Evolutionary conservation across 2,329 filamentous ascomycete species (phyloP).

Genomic region (Diaporthe citri): DNA sequence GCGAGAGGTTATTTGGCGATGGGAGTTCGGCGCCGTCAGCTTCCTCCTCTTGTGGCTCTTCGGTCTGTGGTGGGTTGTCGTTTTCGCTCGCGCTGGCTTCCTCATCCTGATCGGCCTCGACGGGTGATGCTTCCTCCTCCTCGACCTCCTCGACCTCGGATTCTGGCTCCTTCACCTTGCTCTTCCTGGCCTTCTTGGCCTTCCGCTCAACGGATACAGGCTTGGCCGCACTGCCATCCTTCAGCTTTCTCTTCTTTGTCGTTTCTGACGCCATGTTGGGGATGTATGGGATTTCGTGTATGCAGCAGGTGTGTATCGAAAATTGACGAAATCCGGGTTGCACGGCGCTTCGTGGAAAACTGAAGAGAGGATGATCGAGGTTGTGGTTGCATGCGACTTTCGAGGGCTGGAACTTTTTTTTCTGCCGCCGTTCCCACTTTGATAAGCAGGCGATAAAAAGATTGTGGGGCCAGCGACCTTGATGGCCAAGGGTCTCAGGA

Average conservation of each 20-base stretch:
- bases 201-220: constrained; percentile 36
- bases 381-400: neutral
- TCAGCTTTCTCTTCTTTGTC: constrained; percentile 54
- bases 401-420: constrained; percentile 39
- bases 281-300: constrained; percentile 23
- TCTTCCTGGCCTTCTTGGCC: constrained; percentile 41
- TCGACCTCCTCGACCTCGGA: constrained; percentile 38
- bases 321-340: neutral
- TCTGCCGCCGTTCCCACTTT: constrained; percentile 34
- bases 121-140: constrained; percentile 39
- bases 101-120: constrained; percentile 43
- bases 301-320: neutral
- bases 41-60: constrained; percentile 47
- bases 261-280: constrained; percentile 48
- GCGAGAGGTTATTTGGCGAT: constrained; percentile 59
- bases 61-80: constrained; percentile 41
- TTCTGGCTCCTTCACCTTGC: constrained; percentile 36
- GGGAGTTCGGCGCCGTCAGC: constrained; percentile 51
- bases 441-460: constrained; percentile 32
- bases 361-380: neutral
- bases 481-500: neutral
- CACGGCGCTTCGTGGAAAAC: constrained; percentile 15
- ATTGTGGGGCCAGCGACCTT: constrained; percentile 27
- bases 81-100: constrained; percentile 36
- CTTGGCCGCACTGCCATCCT: constrained; percentile 47